Evolutionary conservation across 257 asterid genomes (phyloP).

Genomic region (Przewalskia tangutica): DNA sequence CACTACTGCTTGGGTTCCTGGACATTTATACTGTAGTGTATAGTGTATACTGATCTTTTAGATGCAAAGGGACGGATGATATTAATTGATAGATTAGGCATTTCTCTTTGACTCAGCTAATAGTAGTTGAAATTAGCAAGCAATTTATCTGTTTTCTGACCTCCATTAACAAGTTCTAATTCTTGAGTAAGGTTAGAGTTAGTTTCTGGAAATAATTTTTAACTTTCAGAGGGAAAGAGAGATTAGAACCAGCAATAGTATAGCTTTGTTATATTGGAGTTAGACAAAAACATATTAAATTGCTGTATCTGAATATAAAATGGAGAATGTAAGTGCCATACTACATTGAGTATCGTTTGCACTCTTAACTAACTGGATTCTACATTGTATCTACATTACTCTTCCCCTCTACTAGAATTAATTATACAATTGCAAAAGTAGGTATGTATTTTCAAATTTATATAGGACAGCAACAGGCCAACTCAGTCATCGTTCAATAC

Average conservation of each 20-base stretch:
- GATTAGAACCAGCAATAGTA: background rate
- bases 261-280: background rate
- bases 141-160: background rate
- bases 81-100: background rate
- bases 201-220: background rate
- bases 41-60: too few relatives aligned
- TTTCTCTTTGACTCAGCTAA: background rate
- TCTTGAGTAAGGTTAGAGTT: background rate
- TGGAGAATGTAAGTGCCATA: background rate
- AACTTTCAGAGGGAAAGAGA: background rate
- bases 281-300: background rate
- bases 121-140: background rate
- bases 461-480: background rate
- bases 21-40: background rate
- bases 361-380: background rate
- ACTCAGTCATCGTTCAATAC: background rate
- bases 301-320: background rate
- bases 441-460: background rate
- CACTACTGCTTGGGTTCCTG: background rate
- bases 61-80: background rate
- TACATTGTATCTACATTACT: background rate
- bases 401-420: background rate
- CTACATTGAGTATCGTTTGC: background rate
- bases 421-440: background rate
- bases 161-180: background rate